phyloP scores from a whole-genome alignment of 805 yeast species.

The Hanseniaspora pseudoguilliermondii region DNA sequence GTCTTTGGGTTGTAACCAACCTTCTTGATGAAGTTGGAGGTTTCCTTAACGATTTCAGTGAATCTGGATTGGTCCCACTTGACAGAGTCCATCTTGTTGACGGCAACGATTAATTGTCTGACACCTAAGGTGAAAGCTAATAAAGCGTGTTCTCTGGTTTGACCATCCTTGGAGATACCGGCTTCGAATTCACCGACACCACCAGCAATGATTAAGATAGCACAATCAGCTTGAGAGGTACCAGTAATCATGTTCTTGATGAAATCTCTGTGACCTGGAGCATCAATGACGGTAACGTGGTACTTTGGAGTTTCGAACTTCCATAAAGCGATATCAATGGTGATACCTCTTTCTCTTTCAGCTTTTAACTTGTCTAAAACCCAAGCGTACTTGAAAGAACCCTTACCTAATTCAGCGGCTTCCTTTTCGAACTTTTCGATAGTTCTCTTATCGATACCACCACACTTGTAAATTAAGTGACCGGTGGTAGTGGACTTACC shows the following conservation, averaged over 20 bases:
- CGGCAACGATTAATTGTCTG: conserved; percentile 73
- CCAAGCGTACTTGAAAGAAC: conserved; percentile 97
- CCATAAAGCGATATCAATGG: conserved; percentile 87
- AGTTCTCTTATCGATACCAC: conserved; percentile 98
- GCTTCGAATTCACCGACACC: conserved; percentile 93
- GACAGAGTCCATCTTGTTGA: conserved; percentile 91
- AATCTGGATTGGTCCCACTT: conserved; percentile 75
- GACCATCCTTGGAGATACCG: conserved; percentile 90
- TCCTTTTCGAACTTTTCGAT: conserved; percentile 96
- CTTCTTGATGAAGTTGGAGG: conserved; percentile 69
- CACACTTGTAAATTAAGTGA: conserved; percentile 98
- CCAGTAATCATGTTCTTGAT: conserved; percentile 94
- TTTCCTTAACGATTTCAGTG: conserved; percentile 65
- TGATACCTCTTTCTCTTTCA: conserved; percentile 95
- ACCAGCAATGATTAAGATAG: conserved; percentile 80
- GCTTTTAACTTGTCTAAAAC: conserved; percentile 90
- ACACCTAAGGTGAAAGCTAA: conserved; percentile 85
- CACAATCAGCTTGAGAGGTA: conserved; percentile 89
- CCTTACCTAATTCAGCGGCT: conserved; percentile 94
- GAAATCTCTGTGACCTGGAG: conserved; percentile 95
- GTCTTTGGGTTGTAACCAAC: conserved; percentile 75
- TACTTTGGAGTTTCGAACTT: conserved; percentile 85
- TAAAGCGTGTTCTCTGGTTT: conserved; percentile 89
- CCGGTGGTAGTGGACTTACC: conserved; percentile 98
- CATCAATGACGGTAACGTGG: conserved; percentile 84